Evolutionary conservation across 1,284 basidiomycete species (phyloP).

Genomic region (Ustanciosporium gigantosporum): DNA sequence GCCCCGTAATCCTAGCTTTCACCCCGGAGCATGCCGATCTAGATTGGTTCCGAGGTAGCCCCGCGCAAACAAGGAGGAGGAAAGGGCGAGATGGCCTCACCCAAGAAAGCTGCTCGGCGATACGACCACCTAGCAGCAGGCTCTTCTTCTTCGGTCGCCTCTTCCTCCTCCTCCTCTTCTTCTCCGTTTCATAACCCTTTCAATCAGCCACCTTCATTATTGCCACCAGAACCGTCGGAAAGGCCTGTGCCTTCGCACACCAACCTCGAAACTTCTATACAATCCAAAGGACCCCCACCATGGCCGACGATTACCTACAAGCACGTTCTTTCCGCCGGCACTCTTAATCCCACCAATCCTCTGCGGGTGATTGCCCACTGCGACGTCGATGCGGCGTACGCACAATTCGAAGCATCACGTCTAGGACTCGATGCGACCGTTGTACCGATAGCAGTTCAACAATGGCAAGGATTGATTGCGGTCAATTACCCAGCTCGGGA

Average conservation of each 20-base stretch:
- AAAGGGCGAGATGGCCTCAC: conserved; percentile 37
- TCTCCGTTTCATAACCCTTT: conserved; percentile 5
- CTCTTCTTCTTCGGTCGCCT: conserved; percentile 1
- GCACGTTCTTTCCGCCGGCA: conserved; percentile 50
- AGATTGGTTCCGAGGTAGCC: too few species aligned
- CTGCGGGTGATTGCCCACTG: conserved; percentile 76
- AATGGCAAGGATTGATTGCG: conserved; percentile 86
- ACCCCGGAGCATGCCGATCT: too few species aligned
- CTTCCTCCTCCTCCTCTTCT: conserved; percentile 5
- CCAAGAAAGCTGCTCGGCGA: conserved; percentile 25
- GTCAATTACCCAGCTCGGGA: conserved; percentile 92
- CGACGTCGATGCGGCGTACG: conserved; percentile 65
- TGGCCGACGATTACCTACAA: conserved; percentile 47
- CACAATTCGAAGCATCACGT: conserved; percentile 81
- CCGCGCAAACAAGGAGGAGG: too few species aligned
- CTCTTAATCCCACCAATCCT: conserved; percentile 60
- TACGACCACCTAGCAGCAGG: conserved; percentile 15
- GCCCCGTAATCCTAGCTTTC: too few species aligned
- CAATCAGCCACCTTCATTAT: conserved; percentile 21
- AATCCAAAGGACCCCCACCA: conserved; percentile 22
- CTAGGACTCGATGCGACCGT: conserved; percentile 72
- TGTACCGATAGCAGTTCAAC: conserved; percentile 83
- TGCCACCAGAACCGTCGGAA: conserved; percentile 14
- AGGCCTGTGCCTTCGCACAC: conserved; percentile 19
- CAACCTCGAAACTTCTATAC: conserved; percentile 24